Conservation (phyloP, 2,329 filamentous ascomycete genomes). For the Nigrograna mackinnonii region DNA sequence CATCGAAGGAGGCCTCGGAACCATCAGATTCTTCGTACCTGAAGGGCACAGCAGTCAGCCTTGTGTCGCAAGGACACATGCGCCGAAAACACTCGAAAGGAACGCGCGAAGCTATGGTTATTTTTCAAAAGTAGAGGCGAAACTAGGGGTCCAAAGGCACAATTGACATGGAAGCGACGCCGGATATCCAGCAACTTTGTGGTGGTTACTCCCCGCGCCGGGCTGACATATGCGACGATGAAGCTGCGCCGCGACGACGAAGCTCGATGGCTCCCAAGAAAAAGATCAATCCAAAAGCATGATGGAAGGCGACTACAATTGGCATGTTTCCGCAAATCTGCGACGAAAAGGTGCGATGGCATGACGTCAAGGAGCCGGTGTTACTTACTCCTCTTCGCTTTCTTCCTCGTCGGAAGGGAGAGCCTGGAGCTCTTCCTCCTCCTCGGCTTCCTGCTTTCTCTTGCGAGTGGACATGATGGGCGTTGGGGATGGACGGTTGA, state of each 20-base stretch:
- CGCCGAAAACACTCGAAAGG: not conserved
- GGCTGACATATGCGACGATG: constrained; percentile 15
- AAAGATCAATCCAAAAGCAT: constrained; percentile 12
- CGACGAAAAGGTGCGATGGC: constrained; percentile 21
- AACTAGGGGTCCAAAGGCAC: no score
- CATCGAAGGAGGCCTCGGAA: constrained; percentile 34
- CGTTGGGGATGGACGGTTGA: constrained; percentile 5
- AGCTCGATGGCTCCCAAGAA: constrained; percentile 11
- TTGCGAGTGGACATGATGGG: constrained; percentile 48
- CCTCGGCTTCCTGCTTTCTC: constrained; percentile 46
- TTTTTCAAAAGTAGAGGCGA: no score
- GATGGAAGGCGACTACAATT: constrained; percentile 22
- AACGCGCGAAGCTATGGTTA: no score
- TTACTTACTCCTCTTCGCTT: constrained; percentile 48
- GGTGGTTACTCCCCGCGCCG: constrained; percentile 3
- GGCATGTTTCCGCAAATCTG: constrained; percentile 17
- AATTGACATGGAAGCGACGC: no score
- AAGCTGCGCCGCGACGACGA: constrained; percentile 17
- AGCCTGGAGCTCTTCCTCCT: constrained; percentile 48
- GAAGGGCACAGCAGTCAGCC: constrained; percentile 19
- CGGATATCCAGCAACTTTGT: no score
- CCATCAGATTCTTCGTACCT: constrained; percentile 43
- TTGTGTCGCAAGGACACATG: constrained; percentile 5
- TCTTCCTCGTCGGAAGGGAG: constrained; percentile 48
- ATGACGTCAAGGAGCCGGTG: constrained; percentile 41